Percentiles rank a stretch among this genome's conserved stretches.
Conservation (phyloP, 73 alveolate genomes). For the Stentor coeruleus region DNA sequence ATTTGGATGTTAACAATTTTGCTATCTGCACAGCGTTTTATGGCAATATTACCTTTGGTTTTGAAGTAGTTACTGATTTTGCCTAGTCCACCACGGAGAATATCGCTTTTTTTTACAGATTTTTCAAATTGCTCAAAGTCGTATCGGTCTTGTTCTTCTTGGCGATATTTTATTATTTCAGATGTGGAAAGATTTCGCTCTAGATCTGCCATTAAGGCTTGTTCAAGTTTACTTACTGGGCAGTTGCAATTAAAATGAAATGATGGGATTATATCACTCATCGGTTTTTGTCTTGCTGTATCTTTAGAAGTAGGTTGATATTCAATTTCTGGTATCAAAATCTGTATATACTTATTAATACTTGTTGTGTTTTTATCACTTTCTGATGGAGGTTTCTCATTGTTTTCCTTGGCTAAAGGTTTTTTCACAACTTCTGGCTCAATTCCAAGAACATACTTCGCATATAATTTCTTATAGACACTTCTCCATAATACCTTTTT, state of each 20-base stretch:
- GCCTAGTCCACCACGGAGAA: not conserved
- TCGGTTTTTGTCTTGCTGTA: not conserved
- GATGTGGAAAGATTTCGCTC: not conserved
- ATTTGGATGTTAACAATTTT: not conserved
- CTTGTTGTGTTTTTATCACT: not conserved
- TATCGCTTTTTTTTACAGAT: not conserved
- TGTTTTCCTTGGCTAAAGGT: not conserved
- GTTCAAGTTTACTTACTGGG: not conserved
- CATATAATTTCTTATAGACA: constrained; percentile 7
- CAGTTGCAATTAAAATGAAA: constrained; percentile 14
- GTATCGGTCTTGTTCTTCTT: constrained; percentile 3
- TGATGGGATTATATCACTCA: not conserved
- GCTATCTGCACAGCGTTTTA: not conserved
- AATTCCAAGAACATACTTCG: constrained; percentile 11
- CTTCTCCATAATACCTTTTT: constrained; percentile 17
- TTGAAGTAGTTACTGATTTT: not conserved
- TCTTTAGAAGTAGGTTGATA: not conserved
- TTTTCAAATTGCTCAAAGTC: not conserved
- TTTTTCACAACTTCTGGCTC: not conserved
- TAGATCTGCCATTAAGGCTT: constrained; percentile 12
- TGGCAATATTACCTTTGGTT: not conserved
- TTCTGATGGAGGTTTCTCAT: not conserved
- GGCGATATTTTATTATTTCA: constrained; percentile 2
- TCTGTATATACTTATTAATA: not conserved
- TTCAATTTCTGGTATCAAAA: not conserved